Evolutionary conservation across 768 basidiomycete species (phyloP), one percentile per base, ranked within the genome.

Genomic region (Boletus bicolor): DNA sequence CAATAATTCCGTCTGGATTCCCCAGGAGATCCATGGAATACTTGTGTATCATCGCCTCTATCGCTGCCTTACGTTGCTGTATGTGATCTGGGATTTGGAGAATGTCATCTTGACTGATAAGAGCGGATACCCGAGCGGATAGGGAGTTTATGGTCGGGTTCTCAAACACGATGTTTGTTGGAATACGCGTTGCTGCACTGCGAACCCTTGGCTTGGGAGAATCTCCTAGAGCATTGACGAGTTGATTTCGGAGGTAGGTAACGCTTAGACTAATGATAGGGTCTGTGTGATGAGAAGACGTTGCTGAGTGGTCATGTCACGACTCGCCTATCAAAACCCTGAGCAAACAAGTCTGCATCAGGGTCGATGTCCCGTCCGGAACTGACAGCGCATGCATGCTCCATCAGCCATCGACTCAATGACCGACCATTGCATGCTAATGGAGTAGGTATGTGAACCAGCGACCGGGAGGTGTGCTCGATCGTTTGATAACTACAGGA

Each of bases 1-100:
- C 6, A 12, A 51, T 7, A 3, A 28, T 14, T 2, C 36, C 36
- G n/a, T 38, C 7, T 5, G 34, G 12, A 12, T 32, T 43, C 19
- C 50, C 49, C 3, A 7, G 26, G 11, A 55, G 49, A 30, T 24
- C 55, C 4, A 3, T 7, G 17, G 57, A 68, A 58, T 80, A 77
- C 62, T 75, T 76, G 8, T 66, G 68, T 21, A 79, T 72, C 66
- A 80, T 72, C 0, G 61, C 69, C 10, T 69, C 60, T 57, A 56
- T 56, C 19, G n/a, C 52, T 7, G 12, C 37, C 17, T 46, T 54
- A n/a, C 24, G 52, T 24, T 53, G 51, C 9, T 39, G 35, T 11
- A 21, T n/a, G 7, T 30, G 42, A 21, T 52, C 49, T 36, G 6
- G 24, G 4, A 39, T 14, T 30, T 8, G 11, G 24, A 14, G 8